Evolutionary conservation across 2,329 filamentous ascomycete genomes (phyloP), one percentile per base, ranked within the genome.

Genomic region (Alternaria angustiovoidea): DNA sequence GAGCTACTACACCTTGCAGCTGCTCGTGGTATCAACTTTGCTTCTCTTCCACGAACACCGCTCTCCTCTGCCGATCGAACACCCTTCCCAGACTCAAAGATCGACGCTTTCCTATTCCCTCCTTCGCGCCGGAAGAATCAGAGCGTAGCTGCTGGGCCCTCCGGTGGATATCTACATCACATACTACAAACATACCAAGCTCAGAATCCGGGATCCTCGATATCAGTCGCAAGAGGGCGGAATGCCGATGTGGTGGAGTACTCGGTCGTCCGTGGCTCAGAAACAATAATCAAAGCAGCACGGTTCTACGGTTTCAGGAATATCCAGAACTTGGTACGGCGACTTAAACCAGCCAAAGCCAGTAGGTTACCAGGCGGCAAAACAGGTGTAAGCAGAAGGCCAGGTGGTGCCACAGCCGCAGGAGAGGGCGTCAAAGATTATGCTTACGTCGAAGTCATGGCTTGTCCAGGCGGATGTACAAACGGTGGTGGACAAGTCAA

Each of bases 361-460:
- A 94, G 91, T 43, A 88, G 72, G 28, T 58, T 79, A 56, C 76
- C 76, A 0, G 77, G 77, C 5, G 76, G 75, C 4, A 73, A 65
- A 53, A 69, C 65, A 1, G 77, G 72, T 20, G 71, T 69, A 3
- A 72, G 70, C 34, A 64, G 91, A 57, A 89, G 97, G 82, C 92
- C 93, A 1, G 93, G 93, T 1, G 91, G 54, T 2, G 67, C 88
- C 2, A 89, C 86, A 0, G 83, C 86, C 46, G 86, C 84, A 1
- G 85, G 83, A 54, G 85, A 88, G 83, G 28, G 84, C 79, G 67
- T 85, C 81, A 43, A 85, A 85, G 92, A 97, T 36, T 94, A 94
- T 76, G 86, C 91, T n/a, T 98, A 96, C 79, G 91, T 98, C 28
- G 95, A 99, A 80, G 95, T 99, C 59, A 99, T 99, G 95, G 95